Evolutionary conservation across 331 rosid species (phyloP).

Genomic region (Spiraea crenata): DNA sequence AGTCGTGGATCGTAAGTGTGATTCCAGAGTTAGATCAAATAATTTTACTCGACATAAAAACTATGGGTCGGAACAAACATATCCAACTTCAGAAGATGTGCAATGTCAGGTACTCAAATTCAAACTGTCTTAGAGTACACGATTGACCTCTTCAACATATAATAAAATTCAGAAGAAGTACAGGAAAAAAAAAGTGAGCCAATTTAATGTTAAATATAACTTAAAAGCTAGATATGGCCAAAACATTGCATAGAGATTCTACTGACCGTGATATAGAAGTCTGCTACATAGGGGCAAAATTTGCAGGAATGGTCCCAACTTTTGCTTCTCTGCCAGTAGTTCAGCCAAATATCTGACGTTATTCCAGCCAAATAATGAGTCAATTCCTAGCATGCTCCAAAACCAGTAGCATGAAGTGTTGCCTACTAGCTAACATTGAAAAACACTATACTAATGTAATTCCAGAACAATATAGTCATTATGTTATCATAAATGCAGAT

Average conservation of each 20-base stretch:
- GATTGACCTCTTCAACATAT: not conserved
- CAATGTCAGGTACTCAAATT: not conserved
- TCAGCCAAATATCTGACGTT: conserved; percentile 73
- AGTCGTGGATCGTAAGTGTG: not conserved
- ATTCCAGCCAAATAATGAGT: conserved; percentile 27
- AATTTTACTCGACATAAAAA: not conserved
- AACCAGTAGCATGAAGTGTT: not conserved
- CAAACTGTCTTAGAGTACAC: not conserved
- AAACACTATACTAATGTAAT: not conserved
- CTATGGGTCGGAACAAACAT: not conserved
- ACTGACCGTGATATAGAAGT: conserved; percentile 72
- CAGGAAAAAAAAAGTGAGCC: not conserved
- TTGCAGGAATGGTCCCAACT: conserved; percentile 80
- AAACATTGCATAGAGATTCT: conserved; percentile 8
- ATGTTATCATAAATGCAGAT: not conserved
- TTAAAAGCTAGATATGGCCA: not conserved
- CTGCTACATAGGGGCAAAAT: conserved; percentile 73
- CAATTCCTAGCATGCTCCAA: not conserved
- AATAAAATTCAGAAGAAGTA: too few species aligned
- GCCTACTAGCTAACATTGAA: not conserved
- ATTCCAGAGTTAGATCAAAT: not conserved
- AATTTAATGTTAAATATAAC: not conserved
- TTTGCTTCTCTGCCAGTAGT: conserved; percentile 77
- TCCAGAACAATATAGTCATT: not conserved
- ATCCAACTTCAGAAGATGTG: not conserved